These are phyloP conservation scores for Thraustochytrium striatum DNA, from an alignment of 352 stramenopile species.

Conservation along the genomic window DNA sequence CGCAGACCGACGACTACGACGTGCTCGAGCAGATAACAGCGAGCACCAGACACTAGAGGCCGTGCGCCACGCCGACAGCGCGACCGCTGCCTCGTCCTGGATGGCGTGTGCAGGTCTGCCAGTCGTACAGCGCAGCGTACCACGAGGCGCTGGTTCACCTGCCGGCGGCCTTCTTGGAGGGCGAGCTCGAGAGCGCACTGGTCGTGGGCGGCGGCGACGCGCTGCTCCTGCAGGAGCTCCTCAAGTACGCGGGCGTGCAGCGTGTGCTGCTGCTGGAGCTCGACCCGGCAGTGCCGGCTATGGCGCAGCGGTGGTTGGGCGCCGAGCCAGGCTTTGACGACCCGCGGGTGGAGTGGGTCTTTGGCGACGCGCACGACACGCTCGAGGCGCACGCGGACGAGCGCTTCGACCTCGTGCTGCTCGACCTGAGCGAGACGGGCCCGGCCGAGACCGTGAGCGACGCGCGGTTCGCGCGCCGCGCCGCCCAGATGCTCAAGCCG, in stretches of 20 bases:
- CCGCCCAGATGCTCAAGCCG: background rate
- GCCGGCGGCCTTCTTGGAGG: background rate
- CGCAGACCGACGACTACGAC: background rate
- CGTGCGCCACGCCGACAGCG: background rate
- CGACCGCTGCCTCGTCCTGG: background rate
- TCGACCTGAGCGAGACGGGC: background rate
- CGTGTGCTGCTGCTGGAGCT: conserved; percentile 1
- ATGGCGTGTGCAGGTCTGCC: background rate
- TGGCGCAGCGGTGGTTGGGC: background rate
- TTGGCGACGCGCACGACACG: conserved; percentile 1
- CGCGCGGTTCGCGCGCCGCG: background rate
- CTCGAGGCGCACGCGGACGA: background rate
- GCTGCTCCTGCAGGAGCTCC: background rate
- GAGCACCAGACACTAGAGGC: background rate
- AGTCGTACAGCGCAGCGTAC: background rate
- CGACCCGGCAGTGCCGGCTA: background rate
- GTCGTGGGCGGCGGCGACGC: background rate
- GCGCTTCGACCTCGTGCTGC: background rate
- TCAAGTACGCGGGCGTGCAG: background rate
- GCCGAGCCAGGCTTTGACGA: too few species aligned
- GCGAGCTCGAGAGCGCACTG: background rate
- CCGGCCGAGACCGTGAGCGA: background rate
- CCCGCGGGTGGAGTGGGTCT: background rate
- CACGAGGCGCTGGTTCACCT: background rate
- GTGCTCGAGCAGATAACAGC: background rate